Evolutionary conservation across 2,329 filamentous ascomycete genomes (phyloP).

Genomic region (Talaromyces sp.): DNA sequence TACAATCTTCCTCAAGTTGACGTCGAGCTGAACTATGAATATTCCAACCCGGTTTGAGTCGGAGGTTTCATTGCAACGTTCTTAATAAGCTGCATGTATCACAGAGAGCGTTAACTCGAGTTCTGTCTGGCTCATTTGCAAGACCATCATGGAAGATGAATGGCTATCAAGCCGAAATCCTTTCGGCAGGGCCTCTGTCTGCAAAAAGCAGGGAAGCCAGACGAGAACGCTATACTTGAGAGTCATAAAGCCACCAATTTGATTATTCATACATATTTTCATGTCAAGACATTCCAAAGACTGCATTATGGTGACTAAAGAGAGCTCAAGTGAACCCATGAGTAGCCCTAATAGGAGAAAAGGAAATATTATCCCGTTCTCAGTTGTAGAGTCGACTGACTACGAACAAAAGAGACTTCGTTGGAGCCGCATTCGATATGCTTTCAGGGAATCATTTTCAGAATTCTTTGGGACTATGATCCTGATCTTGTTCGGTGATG

Average conservation of each 20-base stretch:
- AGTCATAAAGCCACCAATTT: background rate
- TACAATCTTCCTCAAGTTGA: background rate
- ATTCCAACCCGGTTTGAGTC: background rate
- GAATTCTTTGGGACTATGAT: slow-evolving; percentile 68
- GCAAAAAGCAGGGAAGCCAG: background rate
- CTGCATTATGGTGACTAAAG: background rate
- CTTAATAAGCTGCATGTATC: background rate
- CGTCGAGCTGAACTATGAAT: background rate
- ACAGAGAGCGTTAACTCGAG: background rate
- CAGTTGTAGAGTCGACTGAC: background rate
- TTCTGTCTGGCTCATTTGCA: background rate
- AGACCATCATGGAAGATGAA: background rate
- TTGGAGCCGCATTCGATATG: slow-evolving; percentile 55
- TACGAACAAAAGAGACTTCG: slow-evolving; percentile 24
- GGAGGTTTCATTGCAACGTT: background rate
- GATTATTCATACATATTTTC: background rate
- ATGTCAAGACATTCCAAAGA: background rate
- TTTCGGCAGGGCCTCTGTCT: background rate
- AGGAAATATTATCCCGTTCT: background rate
- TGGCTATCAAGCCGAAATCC: background rate
- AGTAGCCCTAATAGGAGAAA: background rate
- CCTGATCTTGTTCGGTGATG: slow-evolving; percentile 66
- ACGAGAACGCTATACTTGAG: background rate
- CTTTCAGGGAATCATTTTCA: slow-evolving; percentile 58
- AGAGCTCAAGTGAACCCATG: background rate